phyloP scores from a whole-genome alignment of 2,329 filamentous ascomycete species.

The Aspergillus tamarii region DNA sequence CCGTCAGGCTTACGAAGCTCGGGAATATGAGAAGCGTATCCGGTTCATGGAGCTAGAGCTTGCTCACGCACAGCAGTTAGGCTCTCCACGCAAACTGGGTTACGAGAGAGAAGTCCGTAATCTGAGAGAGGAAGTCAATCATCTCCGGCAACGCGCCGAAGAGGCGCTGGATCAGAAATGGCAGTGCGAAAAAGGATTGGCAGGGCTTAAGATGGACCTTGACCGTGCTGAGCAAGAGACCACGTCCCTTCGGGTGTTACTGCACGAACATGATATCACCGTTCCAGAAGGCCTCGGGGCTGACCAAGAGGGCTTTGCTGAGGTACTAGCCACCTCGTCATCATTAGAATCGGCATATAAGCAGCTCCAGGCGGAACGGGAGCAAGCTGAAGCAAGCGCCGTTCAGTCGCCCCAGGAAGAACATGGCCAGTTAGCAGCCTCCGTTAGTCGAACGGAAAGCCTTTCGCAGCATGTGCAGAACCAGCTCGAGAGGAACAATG shows the following conservation, averaged over 20 bases:
- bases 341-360: constrained; percentile 74
- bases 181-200: constrained; percentile 88
- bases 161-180: constrained; percentile 95
- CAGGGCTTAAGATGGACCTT: constrained; percentile 91
- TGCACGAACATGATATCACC: constrained; percentile 81
- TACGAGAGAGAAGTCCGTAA: constrained; percentile 83
- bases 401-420: constrained; percentile 73
- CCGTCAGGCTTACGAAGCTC: constrained; percentile 81
- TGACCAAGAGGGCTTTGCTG: constrained; percentile 44
- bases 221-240: constrained; percentile 96
- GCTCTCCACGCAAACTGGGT: constrained; percentile 72
- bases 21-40: constrained; percentile 81
- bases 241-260: constrained; percentile 73
- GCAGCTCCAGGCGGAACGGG: constrained; percentile 69
- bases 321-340: constrained; percentile 64
- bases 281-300: constrained; percentile 65
- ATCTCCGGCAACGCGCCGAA: constrained; percentile 82
- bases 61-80: constrained; percentile 66
- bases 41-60: constrained; percentile 76
- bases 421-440: constrained; percentile 70
- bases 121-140: constrained; percentile 81
- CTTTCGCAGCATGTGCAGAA: constrained; percentile 77
- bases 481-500: constrained; percentile 77
- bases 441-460: constrained; percentile 76
- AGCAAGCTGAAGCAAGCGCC: constrained; percentile 68